Evolutionary conservation across 1,284 basidiomycete species (phyloP).

Genomic region (Sporisorium iseilematis-ciliati): DNA sequence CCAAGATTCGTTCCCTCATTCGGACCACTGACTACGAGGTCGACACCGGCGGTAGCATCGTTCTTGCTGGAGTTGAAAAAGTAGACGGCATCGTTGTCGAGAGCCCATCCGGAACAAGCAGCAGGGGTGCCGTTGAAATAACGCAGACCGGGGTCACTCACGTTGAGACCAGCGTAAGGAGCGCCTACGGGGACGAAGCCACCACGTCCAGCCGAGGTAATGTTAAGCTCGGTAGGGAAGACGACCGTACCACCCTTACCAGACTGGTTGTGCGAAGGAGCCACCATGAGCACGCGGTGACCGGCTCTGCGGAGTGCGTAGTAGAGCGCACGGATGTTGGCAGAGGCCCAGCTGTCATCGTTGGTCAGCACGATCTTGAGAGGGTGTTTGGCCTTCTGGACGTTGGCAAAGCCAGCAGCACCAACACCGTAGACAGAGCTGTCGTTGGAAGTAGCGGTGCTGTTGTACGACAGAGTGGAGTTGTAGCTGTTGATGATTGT

Average conservation of each 20-base stretch:
- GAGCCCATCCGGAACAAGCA: constrained; percentile 47
- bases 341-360: constrained; percentile 54
- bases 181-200: constrained; percentile 44
- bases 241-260: constrained; percentile 64
- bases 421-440: constrained; percentile 42
- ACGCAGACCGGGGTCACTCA: constrained; percentile 39
- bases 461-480: constrained; percentile 36
- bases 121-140: constrained; percentile 62
- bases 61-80: constrained; percentile 44
- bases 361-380: constrained; percentile 64
- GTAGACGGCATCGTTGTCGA: constrained; percentile 48
- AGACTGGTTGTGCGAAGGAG: constrained; percentile 56
- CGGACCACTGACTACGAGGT: constrained; percentile 50
- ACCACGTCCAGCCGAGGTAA: constrained; percentile 52
- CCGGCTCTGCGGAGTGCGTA: constrained; percentile 60
- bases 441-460: constrained; percentile 20
- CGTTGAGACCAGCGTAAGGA: constrained; percentile 45
- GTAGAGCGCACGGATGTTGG: constrained; percentile 59
- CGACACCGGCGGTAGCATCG: constrained; percentile 27
- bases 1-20: constrained; percentile 58
- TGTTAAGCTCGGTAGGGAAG: constrained; percentile 51
- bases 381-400: constrained; percentile 37
- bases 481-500: constrained; percentile 41
- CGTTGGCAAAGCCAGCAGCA: constrained; percentile 49
- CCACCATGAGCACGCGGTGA: constrained; percentile 58